Percentiles rank a stretch among this genome's conserved stretches.
These are phyloP conservation scores for Neurospora sp. DNA, from an alignment of 495 filamentous ascomycete genomes.

Conservation along the genomic window DNA sequence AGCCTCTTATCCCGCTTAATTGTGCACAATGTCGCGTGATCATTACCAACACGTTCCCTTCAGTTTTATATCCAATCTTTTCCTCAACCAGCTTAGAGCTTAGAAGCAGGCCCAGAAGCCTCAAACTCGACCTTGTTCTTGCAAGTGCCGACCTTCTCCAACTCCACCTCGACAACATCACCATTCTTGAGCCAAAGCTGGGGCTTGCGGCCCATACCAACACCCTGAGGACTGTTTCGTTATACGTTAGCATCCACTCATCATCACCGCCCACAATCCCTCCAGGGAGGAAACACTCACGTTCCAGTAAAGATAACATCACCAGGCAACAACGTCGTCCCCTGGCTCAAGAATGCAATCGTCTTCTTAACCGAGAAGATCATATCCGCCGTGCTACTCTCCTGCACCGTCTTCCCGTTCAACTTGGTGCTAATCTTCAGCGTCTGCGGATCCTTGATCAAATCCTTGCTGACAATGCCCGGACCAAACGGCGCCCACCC, in stretches of 20 bases:
- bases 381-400: constrained; percentile 69
- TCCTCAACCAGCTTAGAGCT: constrained; percentile 29
- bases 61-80: background rate
- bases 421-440: constrained; percentile 57
- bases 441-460: constrained; percentile 62
- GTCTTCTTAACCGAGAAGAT: constrained; percentile 69
- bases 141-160: constrained; percentile 63
- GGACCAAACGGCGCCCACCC: constrained; percentile 84
- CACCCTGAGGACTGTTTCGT: constrained; percentile 53
- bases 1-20: background rate
- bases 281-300: constrained; percentile 34
- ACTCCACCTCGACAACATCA: constrained; percentile 64
- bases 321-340: constrained; percentile 67
- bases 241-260: background rate
- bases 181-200: constrained; percentile 70
- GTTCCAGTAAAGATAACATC: constrained; percentile 84
- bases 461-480: constrained; percentile 57
- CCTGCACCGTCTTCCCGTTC: constrained; percentile 65
- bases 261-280: background rate
- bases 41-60: background rate
- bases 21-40: background rate
- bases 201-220: constrained; percentile 67
- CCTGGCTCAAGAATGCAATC: constrained; percentile 64
- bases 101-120: constrained; percentile 36
- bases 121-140: constrained; percentile 62